Evolutionary conservation across 2,329 filamentous ascomycete genomes (phyloP).

Genomic region (Diplodia corticola): DNA sequence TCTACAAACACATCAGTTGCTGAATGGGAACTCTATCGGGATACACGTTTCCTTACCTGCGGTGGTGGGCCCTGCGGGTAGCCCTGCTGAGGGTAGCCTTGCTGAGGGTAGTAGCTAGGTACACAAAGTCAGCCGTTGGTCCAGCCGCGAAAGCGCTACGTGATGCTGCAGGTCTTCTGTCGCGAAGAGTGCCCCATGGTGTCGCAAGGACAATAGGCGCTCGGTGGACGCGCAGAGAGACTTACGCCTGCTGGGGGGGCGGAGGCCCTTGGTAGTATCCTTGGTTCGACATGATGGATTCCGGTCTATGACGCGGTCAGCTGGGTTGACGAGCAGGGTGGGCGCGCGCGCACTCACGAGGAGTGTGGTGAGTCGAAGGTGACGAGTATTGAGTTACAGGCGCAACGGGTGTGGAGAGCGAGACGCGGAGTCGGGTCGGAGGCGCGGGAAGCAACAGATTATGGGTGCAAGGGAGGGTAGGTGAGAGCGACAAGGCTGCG

Average conservation of each 20-base stretch:
- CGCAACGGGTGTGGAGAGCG: neutral
- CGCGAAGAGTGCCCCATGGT: neutral
- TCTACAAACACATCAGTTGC: slow-evolving; percentile 30
- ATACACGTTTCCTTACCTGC: neutral
- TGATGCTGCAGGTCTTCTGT: neutral
- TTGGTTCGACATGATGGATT: slow-evolving; percentile 38
- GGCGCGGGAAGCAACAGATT: slow-evolving; percentile 9
- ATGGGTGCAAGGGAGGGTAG: neutral
- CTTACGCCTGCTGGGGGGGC: slow-evolving; percentile 1
- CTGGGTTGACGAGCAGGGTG: neutral
- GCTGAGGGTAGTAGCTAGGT: slow-evolving; percentile 23
- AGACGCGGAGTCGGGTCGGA: slow-evolving; percentile 16
- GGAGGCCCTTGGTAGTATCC: slow-evolving; percentile 38
- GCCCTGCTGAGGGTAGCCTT: slow-evolving; percentile 30
- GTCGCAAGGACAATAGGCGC: slow-evolving; percentile 29
- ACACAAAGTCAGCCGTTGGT: neutral
- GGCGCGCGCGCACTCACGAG: neutral
- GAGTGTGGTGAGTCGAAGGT: neutral
- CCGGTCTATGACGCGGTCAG: slow-evolving; percentile 13
- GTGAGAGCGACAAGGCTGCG: slow-evolving; percentile 15
- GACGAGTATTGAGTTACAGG: neutral
- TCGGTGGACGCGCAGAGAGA: neutral
- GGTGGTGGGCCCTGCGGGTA: slow-evolving; percentile 17
- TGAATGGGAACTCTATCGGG: neutral
- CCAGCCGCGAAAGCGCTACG: neutral